A percentile compares a stretch with the other conserved stretches of the same genome.
phyloP scores from a whole-genome alignment of 352 stramenopile genomes.

The Phytopythium kandeliae region DNA sequence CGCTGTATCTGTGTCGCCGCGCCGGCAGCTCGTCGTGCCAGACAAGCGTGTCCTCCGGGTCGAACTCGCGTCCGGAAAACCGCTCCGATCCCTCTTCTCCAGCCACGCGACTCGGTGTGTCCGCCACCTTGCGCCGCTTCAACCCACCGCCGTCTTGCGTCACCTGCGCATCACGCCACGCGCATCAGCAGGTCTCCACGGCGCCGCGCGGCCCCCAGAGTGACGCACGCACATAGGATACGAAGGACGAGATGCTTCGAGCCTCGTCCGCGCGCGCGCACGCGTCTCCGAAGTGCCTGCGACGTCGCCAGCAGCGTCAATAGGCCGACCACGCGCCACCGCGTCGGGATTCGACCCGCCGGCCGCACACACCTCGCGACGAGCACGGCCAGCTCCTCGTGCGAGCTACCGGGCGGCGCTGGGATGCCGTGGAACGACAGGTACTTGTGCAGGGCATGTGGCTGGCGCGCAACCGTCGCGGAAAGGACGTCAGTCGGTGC shows the following conservation, averaged over 20 bases:
- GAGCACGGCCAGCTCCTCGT: slow-evolving; percentile 47
- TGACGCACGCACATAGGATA: slow-evolving; percentile 61
- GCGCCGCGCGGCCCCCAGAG: no score
- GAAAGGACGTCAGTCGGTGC: no score
- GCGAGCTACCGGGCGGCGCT: slow-evolving; percentile 38
- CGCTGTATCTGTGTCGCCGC: background rate
- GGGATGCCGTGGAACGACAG: slow-evolving; percentile 57
- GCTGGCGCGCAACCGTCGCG: no score
- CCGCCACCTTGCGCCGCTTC: slow-evolving; percentile 7
- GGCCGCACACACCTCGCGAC: slow-evolving; percentile 62
- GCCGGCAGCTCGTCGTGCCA: background rate
- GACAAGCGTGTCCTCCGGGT: background rate
- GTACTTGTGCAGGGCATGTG: slow-evolving; percentile 59
- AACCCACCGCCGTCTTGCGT: slow-evolving; percentile 15
- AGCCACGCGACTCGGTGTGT: slow-evolving; percentile 27
- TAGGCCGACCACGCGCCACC: no score
- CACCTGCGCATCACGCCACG: slow-evolving; percentile 8
- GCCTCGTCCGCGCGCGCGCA: slow-evolving; percentile 58
- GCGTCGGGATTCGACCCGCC: no score
- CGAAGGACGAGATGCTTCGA: slow-evolving; percentile 55
- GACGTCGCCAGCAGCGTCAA: no score
- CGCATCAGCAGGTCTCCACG: background rate
- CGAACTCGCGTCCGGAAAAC: background rate
- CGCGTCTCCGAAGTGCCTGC: slow-evolving; percentile 67
- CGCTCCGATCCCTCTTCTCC: slow-evolving; percentile 22